A percentile compares a stretch with the other conserved stretches of the same genome.
phyloP scores from a whole-genome alignment of 192 early-diverging fungal species.

The Dissophora ornata region DNA sequence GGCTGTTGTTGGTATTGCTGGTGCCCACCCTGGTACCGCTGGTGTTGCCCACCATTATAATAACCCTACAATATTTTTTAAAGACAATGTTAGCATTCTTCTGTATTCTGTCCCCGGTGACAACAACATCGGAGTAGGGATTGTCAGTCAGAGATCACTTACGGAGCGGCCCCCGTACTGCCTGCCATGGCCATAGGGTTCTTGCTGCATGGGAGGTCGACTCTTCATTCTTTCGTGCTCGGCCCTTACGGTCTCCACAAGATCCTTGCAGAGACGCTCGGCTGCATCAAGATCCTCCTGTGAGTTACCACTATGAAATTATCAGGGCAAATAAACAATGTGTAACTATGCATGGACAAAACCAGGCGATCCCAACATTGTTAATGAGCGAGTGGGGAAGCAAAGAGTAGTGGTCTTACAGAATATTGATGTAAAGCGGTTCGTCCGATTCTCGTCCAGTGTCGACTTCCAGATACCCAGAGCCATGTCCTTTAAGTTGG shows the following conservation, averaged over 20 bases:
- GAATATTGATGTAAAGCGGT: conserved; percentile 84
- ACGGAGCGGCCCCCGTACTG: conserved; percentile 45
- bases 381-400: too few species aligned
- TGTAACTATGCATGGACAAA: too few species aligned
- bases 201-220: conserved; percentile 41
- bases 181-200: conserved; percentile 30
- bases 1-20: conserved; percentile 33
- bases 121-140: not conserved
- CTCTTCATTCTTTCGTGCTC: conserved; percentile 72
- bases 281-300: conserved; percentile 80
- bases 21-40: conserved; percentile 29
- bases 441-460: conserved; percentile 77
- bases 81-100: too few species aligned
- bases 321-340: too few species aligned
- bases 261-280: conserved; percentile 74
- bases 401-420: too few species aligned
- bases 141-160: conserved; percentile 15
- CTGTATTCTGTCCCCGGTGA: too few species aligned
- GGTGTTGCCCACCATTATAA: conserved; percentile 34
- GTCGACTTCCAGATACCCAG: conserved; percentile 77
- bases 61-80: too few species aligned
- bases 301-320: conserved; percentile 61
- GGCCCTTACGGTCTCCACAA: conserved; percentile 80
- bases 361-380: too few species aligned
- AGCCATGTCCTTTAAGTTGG: conserved; percentile 86